Evolutionary conservation across 2,329 filamentous ascomycete species (phyloP).

Genomic region (Passalora sequoiae): DNA sequence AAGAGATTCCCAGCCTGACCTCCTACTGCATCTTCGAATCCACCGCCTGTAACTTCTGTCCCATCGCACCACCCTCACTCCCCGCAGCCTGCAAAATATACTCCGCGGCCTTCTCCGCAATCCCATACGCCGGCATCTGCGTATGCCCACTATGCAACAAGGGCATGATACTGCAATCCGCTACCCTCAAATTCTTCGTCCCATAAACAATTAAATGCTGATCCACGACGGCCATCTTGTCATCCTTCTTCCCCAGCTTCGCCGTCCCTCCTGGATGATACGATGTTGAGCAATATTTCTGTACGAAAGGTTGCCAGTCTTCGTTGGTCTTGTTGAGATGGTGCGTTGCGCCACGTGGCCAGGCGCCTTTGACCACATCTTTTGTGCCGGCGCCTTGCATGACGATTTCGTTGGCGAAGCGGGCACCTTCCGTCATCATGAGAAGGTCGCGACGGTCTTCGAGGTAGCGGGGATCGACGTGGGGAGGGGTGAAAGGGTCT

Average conservation of each 20-base stretch:
- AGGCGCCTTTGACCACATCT: constrained; percentile 55
- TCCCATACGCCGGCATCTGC: constrained; percentile 55
- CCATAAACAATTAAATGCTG: constrained; percentile 50
- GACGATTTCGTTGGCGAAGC: constrained; percentile 57
- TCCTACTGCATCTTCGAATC: neutral
- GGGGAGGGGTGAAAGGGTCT: constrained; percentile 49
- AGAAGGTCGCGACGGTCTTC: constrained; percentile 55
- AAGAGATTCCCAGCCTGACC: no score
- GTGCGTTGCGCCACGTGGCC: constrained; percentile 50
- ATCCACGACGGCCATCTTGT: constrained; percentile 51
- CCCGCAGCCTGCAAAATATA: constrained; percentile 13
- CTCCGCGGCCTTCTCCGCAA: constrained; percentile 48
- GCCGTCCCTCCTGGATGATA: constrained; percentile 55
- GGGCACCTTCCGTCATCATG: constrained; percentile 55
- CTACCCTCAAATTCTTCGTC: constrained; percentile 50
- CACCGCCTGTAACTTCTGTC: neutral
- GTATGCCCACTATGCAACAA: constrained; percentile 49
- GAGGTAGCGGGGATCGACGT: constrained; percentile 56
- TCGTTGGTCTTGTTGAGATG: constrained; percentile 51
- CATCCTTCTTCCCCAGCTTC: constrained; percentile 49
- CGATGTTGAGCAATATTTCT: constrained; percentile 45
- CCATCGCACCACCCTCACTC: neutral
- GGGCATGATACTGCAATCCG: constrained; percentile 52
- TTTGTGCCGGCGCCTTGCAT: constrained; percentile 54
- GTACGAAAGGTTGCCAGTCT: constrained; percentile 55